Base-by-base conservation (phyloP, 108 stramenopile species). In the Cyclotella kingstonii region DNA sequence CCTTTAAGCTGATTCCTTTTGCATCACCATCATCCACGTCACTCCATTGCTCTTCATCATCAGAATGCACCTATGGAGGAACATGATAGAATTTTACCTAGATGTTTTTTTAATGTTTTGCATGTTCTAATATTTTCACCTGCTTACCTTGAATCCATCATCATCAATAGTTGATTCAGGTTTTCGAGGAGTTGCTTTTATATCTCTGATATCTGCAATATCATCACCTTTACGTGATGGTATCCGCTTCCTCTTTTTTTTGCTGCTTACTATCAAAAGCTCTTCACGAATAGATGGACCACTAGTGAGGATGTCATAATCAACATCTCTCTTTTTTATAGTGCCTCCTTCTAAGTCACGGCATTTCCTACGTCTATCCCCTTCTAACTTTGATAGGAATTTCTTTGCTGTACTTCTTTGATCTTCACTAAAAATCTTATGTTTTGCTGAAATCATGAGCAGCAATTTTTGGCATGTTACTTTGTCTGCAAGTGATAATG, bases 11-110 rank as follows among this genome's bases (percentile, higher is more conserved):
- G 26, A 93, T 88, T 17, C 66, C 73, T 44, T 94, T 87, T 57
- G 29, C 5, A 33, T 78, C 82, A 2, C 54, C 41, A 15, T 36
- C 30, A 23, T 74, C 86, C 7, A 83, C 80, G 46, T 89, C 93
- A 1, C 85, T 89, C 89, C 93, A 90, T 28, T 91, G 86, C 5
- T 65, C 89, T 56, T 88, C 87, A 39, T 83, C 81, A 60, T 93
- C 89, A 21, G 93, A 89, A 36, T 87, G 84, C 6, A 70, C 68
- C 54, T 54, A 27, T 46, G 49, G 31, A 4, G 49, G 4, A 14
- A 50, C 10, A 19, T 23, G 8, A 46, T 4, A 23, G 45, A 40
- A 40, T 15, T 15, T 40, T 15, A 40, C n/a, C n/a, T n/a, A n/a
- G n/a, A n/a, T n/a, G n/a, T n/a, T n/a, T n/a, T n/a, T n/a, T n/a